These are phyloP conservation scores for Lagenidium sp. DNA, from an alignment of 352 stramenopile species.

Conservation along the genomic window DNA sequence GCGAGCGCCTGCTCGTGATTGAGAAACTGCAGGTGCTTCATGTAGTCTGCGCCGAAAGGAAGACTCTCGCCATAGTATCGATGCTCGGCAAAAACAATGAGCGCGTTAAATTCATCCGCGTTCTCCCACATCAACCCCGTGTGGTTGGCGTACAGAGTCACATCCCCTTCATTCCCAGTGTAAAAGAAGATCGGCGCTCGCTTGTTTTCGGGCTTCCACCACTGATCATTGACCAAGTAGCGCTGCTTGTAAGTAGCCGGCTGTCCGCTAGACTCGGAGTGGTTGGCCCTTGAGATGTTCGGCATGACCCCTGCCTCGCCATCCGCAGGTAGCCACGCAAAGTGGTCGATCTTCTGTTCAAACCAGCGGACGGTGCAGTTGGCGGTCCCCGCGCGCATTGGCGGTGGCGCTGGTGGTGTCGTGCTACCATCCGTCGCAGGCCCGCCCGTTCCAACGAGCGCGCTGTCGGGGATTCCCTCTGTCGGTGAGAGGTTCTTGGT, in stretches of 20 bases:
- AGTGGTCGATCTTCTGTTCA: slow-evolving; percentile 87
- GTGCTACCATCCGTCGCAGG: slow-evolving; percentile 3
- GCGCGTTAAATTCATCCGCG: slow-evolving; percentile 77
- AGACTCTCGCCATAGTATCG: slow-evolving; percentile 92
- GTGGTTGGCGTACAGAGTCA: slow-evolving; percentile 92
- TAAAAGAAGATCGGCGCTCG: slow-evolving; percentile 90
- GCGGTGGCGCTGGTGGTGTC: neutral
- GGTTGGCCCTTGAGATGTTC: no score
- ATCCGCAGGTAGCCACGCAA: slow-evolving; percentile 39
- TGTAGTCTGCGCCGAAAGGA: slow-evolving; percentile 61
- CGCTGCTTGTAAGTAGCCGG: slow-evolving; percentile 76
- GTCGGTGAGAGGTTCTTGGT: slow-evolving; percentile 49
- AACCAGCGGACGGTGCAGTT: slow-evolving; percentile 86
- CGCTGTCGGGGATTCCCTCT: slow-evolving; percentile 24
- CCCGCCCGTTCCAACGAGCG: slow-evolving; percentile 9
- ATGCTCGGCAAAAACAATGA: slow-evolving; percentile 94
- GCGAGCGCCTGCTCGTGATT: slow-evolving; percentile 90
- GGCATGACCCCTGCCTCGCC: slow-evolving; percentile 10
- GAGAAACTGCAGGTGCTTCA: slow-evolving; percentile 73
- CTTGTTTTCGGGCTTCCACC: slow-evolving; percentile 54
- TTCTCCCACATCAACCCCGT: slow-evolving; percentile 95
- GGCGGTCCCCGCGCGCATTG: slow-evolving; percentile 27
- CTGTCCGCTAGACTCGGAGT: slow-evolving; percentile 10
- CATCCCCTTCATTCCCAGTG: slow-evolving; percentile 92
- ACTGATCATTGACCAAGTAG: slow-evolving; percentile 86